These are phyloP conservation scores for Eleusine coracana DNA, from an alignment of 176 grass and related monocot species.

Conservation along the genomic window DNA sequence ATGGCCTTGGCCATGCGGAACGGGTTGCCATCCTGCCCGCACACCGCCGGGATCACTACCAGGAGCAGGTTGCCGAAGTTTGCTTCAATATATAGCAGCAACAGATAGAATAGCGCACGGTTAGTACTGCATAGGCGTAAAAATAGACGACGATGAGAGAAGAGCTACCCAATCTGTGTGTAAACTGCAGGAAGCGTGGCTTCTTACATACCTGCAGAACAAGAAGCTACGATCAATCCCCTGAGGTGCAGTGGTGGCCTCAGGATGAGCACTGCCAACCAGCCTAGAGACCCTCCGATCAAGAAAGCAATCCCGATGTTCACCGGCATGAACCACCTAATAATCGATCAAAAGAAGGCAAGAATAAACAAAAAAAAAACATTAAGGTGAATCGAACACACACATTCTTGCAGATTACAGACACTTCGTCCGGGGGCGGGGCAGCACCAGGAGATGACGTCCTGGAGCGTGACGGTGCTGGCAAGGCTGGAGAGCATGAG, in stretches of 20 bases:
- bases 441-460: constrained; percentile 64
- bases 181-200: neutral
- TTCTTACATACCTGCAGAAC: constrained; percentile 53
- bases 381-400: too few relatives aligned
- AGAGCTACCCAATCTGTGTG: too few relatives aligned
- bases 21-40: constrained; percentile 60
- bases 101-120: neutral
- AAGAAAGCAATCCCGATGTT: constrained; percentile 72
- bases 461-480: constrained; percentile 57
- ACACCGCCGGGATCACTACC: constrained; percentile 67
- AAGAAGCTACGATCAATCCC: constrained; percentile 55
- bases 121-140: too few relatives aligned
- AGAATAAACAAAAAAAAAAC: too few relatives aligned
- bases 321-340: constrained; percentile 83
- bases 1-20: constrained; percentile 28
- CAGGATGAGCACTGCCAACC: constrained; percentile 54
- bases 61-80: constrained; percentile 74
- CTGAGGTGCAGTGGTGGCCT: constrained; percentile 59
- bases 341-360: too few relatives aligned
- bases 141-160: too few relatives aligned
- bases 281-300: constrained; percentile 61
- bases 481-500: constrained; percentile 71
- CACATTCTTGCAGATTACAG: too few relatives aligned
- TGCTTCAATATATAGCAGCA: constrained; percentile 46
- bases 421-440: too few relatives aligned